Evolutionary conservation across 139 green algal species (phyloP), one percentile per base, ranked within the genome.

Genomic region (Ostreobium quekettii): DNA sequence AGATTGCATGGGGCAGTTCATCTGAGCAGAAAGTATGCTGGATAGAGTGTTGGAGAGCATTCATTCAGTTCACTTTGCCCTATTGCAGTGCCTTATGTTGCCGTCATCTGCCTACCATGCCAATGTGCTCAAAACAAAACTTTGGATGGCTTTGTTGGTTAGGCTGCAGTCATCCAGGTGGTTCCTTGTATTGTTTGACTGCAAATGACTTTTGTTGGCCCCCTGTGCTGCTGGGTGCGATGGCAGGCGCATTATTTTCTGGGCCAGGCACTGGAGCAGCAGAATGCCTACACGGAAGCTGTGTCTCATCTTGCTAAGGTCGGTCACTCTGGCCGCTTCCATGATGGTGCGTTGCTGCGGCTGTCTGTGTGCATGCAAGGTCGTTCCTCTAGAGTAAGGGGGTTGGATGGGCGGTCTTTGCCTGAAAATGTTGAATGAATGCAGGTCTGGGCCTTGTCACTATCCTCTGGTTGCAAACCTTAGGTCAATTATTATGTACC

Each of bases 231-330:
- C 19, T 53, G 11, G 11, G 42, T 26, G 11, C 19, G 42, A 53
- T 48, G 56, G 15, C 72, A 86, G 74, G 80, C 57, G 4, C 75
- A 88, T 48, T 88, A 86, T 71, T 73, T 84, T 22, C 28, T 82
- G 11, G 82, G 82, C 0, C 31, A 80, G 2, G 79, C 75, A 1
- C 65, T 74, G 28, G 48, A 60, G 19, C 56, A 77, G 59, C 49
- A 47, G 29, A 49, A 60, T 15, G 28, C 67, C 35, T 36, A 73
- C 8, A 38, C 31, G 1, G 28, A 67, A 7, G 71, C 76, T 3
- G 67, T 71, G 2, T 19, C 36, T 2, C 77, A 86, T 66, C 60
- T 85, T 24, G 33, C 48, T 36, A 79, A 81, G 67, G 64, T 71
- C 22, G 11, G 65, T 3, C 5, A n/a, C n/a, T n/a, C n/a, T 15